Conservation (phyloP, 2,329 filamentous ascomycete species). For the Epichloe gansuensis region DNA sequence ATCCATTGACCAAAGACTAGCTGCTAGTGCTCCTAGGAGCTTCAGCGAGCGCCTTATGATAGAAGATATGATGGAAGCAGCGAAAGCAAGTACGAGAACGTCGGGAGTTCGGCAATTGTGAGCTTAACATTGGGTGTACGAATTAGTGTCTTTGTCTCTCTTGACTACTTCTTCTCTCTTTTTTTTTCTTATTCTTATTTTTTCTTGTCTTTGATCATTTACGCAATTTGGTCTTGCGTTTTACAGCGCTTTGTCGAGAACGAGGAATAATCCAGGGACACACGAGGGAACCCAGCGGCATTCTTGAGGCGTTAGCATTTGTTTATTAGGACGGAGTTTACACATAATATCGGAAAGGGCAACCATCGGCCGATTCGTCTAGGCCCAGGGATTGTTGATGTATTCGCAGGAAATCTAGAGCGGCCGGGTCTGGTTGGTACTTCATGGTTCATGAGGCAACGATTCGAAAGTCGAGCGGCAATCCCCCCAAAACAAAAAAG, state of each 20-base stretch:
- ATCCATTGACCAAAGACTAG: conserved; percentile 23
- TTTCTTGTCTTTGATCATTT: not conserved
- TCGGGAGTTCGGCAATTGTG: conserved; percentile 9
- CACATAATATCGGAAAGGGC: conserved; percentile 5
- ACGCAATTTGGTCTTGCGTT: no score
- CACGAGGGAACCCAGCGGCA: conserved; percentile 3
- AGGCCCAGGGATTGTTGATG: not conserved
- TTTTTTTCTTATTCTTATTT: conserved; percentile 2
- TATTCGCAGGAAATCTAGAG: not conserved
- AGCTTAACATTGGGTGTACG: conserved; percentile 7
- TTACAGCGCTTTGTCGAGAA: conserved; percentile 3
- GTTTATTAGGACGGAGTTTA: conserved; percentile 6
- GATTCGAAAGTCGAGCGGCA: not conserved
- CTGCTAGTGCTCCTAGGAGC: conserved; percentile 32
- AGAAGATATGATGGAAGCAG: conserved; percentile 28
- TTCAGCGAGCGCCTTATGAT: conserved; percentile 36
- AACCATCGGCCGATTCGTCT: not conserved
- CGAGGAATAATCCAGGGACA: not conserved
- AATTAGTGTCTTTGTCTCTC: not conserved
- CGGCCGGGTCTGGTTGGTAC: not conserved
- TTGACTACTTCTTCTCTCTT: not conserved
- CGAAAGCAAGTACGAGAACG: conserved; percentile 11
- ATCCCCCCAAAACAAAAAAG: not conserved
- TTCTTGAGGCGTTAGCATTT: conserved; percentile 6
- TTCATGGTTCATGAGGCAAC: not conserved